Evolutionary conservation across 2,329 filamentous ascomycete genomes (phyloP), one percentile per base, ranked within the genome.

Genomic region (Emydomyces testavorans): DNA sequence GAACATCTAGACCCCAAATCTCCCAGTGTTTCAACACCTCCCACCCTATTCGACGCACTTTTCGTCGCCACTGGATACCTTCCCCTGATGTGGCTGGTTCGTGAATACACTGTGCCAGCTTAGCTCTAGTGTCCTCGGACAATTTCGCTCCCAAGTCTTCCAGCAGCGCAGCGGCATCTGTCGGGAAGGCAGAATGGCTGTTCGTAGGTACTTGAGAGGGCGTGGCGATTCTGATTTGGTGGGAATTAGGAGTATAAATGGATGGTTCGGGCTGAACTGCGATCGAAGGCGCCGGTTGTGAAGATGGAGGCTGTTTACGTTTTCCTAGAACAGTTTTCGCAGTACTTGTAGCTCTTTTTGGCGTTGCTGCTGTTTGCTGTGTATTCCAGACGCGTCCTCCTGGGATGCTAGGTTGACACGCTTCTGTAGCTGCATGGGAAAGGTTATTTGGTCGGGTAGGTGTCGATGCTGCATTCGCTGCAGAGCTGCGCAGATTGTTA

Each of bases 1-100:
- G 61, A 5, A 62, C 56, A 54, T 71, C 68, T 51, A 69, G 55
- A 6, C 59, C 62, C 66, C 67, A 71, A 15, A 71, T 65, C 48
- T 69, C 68, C 62, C 67, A 69, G 35, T 66, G 52, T 45, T 65
- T 61, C 11, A 70, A 53, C 4, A 65, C 62, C 4, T 69, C 64
- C 64, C 65, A 68, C 4, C 60, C 60, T 6, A 67, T 63, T 18
- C 64, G 60, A 6, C 59, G 59, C 20, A 68, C 55, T 8, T 54
- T 56, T 15, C 68, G 60, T 46, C 59, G 58, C 54, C 61, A 63
- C 60, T 46, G 8, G 50, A 36, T 34, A 52, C 13, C 60, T 55
- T 58, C 57, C 7, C 56, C 57, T 4, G 35, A 34, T 8, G 45
- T 18, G 11, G 37, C 29, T 10, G 32, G 34, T 5, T 41, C 46